Base-by-base conservation (phyloP, 1,139 yeast genomes). In the Schwanniomyces etchellsii region DNA sequence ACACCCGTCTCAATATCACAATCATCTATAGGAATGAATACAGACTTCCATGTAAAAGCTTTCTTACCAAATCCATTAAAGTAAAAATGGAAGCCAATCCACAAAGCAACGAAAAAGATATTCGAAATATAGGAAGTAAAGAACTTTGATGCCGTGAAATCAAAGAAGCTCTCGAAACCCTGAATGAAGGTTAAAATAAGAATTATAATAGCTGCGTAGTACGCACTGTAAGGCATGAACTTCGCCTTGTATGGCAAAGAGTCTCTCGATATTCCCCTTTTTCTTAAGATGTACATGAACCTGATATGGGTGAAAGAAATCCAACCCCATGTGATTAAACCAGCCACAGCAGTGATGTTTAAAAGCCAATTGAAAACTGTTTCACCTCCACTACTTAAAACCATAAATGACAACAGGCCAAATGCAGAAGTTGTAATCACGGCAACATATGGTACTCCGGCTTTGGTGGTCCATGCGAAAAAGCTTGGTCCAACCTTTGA, bases 291-390 rank as follows among this genome's bases (percentile, higher is more conserved):
- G 13, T 23, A 55, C 78, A 79, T 78, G 52, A 81, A 81, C 49
- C 85, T 64, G 32, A 81, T 61, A 51, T 81, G 89, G 26, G 83
- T 67, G 31, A 70, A 54, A 5, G 80, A 68, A 37, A 81, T 81
- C 55, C 77, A 72, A 33, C 79, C 71, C 91, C 91, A 81, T 5
- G 84, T 71, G 41, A 81, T 76, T 44, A 81, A 66, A 30, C 89
- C 89, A 4, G 88, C 78, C 28, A 81, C 81, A 15, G 86, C 83
- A 21, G 86, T 73, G 42, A 89, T 78, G 57, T 84, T 85, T 43
- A 86, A 71, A 40, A 89, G 72, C 89, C 95, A 89, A 44, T 70
- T 60, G 62, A 88, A 89, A 6, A 88, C 96, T 11, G 70, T 64
- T 20, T 64, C 61, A 31, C 95, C 93, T 33, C 64, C 56, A 13